A percentile compares a stretch with the other conserved stretches of the same genome.
Conservation (phyloP, 495 filamentous ascomycete species). For the Annulohypoxylon maeteangense region DNA sequence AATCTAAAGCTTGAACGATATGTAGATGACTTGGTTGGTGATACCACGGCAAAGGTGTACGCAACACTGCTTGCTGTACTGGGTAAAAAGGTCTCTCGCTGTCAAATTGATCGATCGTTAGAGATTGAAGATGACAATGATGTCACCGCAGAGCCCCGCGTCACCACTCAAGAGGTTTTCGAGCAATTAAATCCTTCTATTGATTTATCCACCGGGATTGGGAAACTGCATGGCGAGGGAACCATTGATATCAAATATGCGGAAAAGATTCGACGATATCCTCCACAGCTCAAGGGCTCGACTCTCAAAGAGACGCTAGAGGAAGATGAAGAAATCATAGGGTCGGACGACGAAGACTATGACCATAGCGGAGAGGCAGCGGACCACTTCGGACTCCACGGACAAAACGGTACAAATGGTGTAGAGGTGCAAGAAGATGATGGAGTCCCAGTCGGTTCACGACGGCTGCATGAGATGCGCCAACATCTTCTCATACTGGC, state of each 20-base stretch:
- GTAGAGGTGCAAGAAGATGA: conserved; percentile 49
- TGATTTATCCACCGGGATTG: conserved; percentile 55
- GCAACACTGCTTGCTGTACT: conserved; percentile 73
- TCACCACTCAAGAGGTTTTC: conserved; percentile 62
- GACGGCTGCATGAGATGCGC: conserved; percentile 70
- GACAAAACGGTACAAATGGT: conserved; percentile 44
- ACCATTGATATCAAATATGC: conserved; percentile 53
- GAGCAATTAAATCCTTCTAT: conserved; percentile 57
- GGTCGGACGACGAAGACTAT: conserved; percentile 57
- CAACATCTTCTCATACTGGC: conserved; percentile 80
- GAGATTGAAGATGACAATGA: conserved; percentile 67
- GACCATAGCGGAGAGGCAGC: conserved; percentile 45
- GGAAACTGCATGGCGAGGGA: conserved; percentile 52
- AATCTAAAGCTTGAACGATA: conserved; percentile 76
- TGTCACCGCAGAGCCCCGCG: conserved; percentile 46
- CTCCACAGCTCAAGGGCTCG: conserved; percentile 45
- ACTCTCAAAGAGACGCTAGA: conserved; percentile 41
- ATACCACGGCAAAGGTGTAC: conserved; percentile 78
- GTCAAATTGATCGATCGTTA: conserved; percentile 64
- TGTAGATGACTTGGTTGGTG: conserved; percentile 67
- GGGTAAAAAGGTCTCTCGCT: conserved; percentile 74
- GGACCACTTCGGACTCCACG: conserved; percentile 7
- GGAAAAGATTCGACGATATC: conserved; percentile 52
- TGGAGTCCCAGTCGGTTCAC: conserved; percentile 49
- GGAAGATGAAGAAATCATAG: conserved; percentile 56